These are phyloP conservation scores for Trametes villosa DNA, from an alignment of 768 basidiomycete species.

Conservation along the genomic window DNA sequence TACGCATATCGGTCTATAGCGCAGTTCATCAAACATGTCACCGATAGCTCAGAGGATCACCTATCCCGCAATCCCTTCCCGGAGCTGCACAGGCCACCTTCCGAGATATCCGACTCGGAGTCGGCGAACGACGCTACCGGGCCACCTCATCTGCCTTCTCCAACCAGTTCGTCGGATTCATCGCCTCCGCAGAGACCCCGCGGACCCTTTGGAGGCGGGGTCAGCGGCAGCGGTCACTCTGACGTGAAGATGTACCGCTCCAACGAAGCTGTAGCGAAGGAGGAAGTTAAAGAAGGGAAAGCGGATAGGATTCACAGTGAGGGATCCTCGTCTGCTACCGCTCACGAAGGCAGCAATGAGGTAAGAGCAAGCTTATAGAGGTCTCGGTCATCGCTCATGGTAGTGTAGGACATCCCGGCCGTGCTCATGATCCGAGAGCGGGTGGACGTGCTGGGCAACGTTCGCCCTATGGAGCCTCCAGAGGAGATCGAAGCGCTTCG, in stretches of 20 bases:
- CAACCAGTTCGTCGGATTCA: not conserved
- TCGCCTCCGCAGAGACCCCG: not conserved
- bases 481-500: conserved; percentile 57
- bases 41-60: conserved; percentile 41
- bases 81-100: conserved; percentile 40
- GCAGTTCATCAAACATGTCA: conserved; percentile 60
- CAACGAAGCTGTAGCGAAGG: conserved; percentile 34
- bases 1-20: conserved; percentile 64
- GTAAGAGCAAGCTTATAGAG: not conserved
- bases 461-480: conserved; percentile 66
- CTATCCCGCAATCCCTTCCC: conserved; percentile 53
- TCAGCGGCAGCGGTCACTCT: not conserved
- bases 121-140: conserved; percentile 13
- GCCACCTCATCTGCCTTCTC: not conserved
- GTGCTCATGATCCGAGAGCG: conserved; percentile 72
- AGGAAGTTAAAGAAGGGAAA: conserved; percentile 35
- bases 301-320: conserved; percentile 22
- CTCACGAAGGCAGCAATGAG: not conserved
- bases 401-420: conserved; percentile 28
- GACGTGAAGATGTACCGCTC: conserved; percentile 36
- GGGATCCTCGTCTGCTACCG: not conserved
- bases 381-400: not conserved
- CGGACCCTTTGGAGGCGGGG: not conserved
- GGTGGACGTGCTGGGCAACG: conserved; percentile 61
- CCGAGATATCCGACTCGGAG: conserved; percentile 32